phyloP scores from a whole-genome alignment of 345 rosid species.

The Cardamine occulta region DNA sequence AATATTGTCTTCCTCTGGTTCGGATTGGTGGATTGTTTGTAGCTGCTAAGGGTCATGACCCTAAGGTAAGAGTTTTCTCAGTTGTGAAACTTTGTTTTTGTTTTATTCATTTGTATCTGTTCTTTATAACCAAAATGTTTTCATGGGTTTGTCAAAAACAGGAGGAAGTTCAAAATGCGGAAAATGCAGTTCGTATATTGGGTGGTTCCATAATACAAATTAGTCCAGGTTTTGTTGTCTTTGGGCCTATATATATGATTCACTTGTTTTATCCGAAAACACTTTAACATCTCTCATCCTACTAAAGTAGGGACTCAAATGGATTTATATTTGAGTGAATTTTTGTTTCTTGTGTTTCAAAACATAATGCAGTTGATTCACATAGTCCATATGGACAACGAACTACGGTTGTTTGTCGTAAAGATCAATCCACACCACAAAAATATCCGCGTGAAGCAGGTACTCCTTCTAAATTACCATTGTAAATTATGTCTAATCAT shows the following conservation, averaged over 20 bases:
- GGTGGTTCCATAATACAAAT: constrained; percentile 72
- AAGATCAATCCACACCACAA: constrained; percentile 64
- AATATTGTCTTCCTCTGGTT: constrained; percentile 93
- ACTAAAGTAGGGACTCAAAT: not conserved
- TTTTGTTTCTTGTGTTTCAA: no score
- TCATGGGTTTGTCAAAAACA: constrained; percentile 33
- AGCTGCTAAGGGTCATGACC: constrained; percentile 97
- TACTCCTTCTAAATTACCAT: constrained; percentile 74
- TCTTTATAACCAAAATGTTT: not conserved
- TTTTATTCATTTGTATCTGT: not conserved
- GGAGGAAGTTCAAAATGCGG: constrained; percentile 74
- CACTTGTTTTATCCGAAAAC: not conserved
- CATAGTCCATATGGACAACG: constrained; percentile 80
- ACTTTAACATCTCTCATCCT: no score
- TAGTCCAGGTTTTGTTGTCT: constrained; percentile 52
- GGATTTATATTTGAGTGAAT: not conserved
- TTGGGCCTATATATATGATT: not conserved
- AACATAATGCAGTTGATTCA: constrained; percentile 68
- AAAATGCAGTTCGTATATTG: constrained; percentile 70
- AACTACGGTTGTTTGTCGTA: constrained; percentile 76
- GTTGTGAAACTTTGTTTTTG: constrained; percentile 3
- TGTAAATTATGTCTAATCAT: constrained; percentile 39
- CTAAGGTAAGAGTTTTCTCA: constrained; percentile 55
- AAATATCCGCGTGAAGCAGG: constrained; percentile 86
- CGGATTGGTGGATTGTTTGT: constrained; percentile 92